Evolutionary conservation across 129 eudicot genomes (phyloP).

Genomic region (Logfia minima): DNA sequence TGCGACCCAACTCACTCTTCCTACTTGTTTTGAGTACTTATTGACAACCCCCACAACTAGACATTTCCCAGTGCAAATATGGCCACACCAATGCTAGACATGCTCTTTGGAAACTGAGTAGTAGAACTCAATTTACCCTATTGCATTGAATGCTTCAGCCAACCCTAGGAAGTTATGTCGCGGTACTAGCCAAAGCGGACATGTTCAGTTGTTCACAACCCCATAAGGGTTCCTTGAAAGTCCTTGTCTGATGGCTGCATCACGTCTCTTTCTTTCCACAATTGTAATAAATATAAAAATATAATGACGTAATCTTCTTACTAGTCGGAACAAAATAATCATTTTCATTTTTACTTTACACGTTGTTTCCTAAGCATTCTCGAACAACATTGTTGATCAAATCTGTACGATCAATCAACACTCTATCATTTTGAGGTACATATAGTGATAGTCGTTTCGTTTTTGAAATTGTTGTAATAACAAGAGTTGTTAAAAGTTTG

Average conservation of each 20-base stretch:
- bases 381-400: too few species aligned
- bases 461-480: too few species aligned
- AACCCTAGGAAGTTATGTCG: slow-evolving; percentile 57
- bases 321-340: too few species aligned
- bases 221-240: slow-evolving; percentile 30
- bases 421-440: too few species aligned
- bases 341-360: too few species aligned
- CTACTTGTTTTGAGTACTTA: slow-evolving; percentile 39
- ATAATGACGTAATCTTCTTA: too few species aligned
- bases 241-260: slow-evolving; percentile 50
- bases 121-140: slow-evolving; percentile 75
- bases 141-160: slow-evolving; percentile 77
- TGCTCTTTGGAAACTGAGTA: slow-evolving; percentile 85
- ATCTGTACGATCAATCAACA: too few species aligned
- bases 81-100: slow-evolving; percentile 75
- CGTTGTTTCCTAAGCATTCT: too few species aligned
- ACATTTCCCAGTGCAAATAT: slow-evolving; percentile 63
- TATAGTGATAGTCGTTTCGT: too few species aligned
- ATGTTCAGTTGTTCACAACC: slow-evolving; percentile 50
- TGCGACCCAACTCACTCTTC: slow-evolving; percentile 65
- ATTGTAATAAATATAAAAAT: neutral
- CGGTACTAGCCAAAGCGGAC: slow-evolving; percentile 81
- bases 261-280: slow-evolving; percentile 53
- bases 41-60: slow-evolving; percentile 46
- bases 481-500: too few species aligned